phyloP scores from a whole-genome alignment of 495 filamentous ascomycete species.

The Astrothelium subdiscretum region DNA sequence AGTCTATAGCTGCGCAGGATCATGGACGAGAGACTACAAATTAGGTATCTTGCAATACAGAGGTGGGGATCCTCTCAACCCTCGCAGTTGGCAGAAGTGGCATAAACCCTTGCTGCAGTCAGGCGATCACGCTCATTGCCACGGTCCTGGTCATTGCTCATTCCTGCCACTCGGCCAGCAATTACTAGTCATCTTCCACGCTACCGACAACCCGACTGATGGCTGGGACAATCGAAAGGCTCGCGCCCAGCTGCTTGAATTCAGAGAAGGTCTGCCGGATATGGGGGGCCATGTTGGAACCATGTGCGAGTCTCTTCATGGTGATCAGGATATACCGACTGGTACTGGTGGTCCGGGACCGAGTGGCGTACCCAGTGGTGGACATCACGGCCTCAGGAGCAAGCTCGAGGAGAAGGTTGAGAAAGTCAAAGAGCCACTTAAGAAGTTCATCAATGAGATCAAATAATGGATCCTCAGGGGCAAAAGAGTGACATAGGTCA shows the following conservation, averaged over 20 bases:
- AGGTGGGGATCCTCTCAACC: constrained; percentile 21
- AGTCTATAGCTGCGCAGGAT: constrained; percentile 22
- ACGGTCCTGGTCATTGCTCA: constrained; percentile 27
- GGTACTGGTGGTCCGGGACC: neutral
- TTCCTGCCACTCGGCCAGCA: constrained; percentile 20
- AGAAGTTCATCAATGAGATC: neutral
- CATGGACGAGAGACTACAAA: constrained; percentile 27
- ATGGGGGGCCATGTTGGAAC: constrained; percentile 16
- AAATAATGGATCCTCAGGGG: no score
- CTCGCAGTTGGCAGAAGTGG: constrained; percentile 19
- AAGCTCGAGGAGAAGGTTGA: neutral
- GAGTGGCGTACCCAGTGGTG: neutral
- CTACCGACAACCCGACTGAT: constrained; percentile 21
- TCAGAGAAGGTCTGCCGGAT: constrained; percentile 12
- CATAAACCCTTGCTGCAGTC: constrained; percentile 16
- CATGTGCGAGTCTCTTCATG: neutral
- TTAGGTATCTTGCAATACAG: constrained; percentile 21
- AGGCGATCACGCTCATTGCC: constrained; percentile 11
- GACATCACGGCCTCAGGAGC: neutral
- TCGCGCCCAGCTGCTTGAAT: constrained; percentile 22
- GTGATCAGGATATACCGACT: neutral
- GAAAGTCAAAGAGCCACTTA: neutral
- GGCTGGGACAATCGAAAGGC: constrained; percentile 25
- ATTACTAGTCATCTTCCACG: constrained; percentile 24
- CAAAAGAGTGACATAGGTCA: no score